phyloP scores from a whole-genome alignment of 2,329 filamentous ascomycete species.

The Phoma sp. region DNA sequence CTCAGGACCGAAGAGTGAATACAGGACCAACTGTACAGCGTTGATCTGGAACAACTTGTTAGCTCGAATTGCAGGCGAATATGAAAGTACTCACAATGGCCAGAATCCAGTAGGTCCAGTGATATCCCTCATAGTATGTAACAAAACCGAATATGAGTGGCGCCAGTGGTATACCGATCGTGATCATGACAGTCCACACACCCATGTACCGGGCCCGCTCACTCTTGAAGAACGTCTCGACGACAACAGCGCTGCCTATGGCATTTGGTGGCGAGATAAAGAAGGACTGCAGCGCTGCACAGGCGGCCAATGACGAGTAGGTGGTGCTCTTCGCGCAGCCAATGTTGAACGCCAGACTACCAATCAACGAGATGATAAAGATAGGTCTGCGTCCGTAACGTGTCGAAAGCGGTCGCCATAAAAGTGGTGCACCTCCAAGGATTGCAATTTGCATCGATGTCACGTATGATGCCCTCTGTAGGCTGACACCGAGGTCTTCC shows the following conservation, averaged over 20 bases:
- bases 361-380: slow-evolving; percentile 59
- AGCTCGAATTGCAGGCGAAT: background rate
- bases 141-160: slow-evolving; percentile 56
- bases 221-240: slow-evolving; percentile 64
- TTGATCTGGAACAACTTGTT: slow-evolving; percentile 54
- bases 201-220: slow-evolving; percentile 63
- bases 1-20: slow-evolving; percentile 59
- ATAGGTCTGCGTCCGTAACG: slow-evolving; percentile 62
- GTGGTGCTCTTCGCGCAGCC: slow-evolving; percentile 59
- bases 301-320: slow-evolving; percentile 59
- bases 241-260: slow-evolving; percentile 64
- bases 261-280: slow-evolving; percentile 63
- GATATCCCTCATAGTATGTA: slow-evolving; percentile 59
- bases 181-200: slow-evolving; percentile 62
- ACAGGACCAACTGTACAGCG: slow-evolving; percentile 62
- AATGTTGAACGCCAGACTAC: slow-evolving; percentile 59
- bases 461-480: slow-evolving; percentile 61
- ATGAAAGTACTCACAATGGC: slow-evolving; percentile 55
- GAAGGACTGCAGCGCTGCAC: slow-evolving; percentile 61
- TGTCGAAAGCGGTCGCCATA: slow-evolving; percentile 64
- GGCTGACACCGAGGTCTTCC: slow-evolving; percentile 55
- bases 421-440: slow-evolving; percentile 60
- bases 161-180: slow-evolving; percentile 55
- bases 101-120: slow-evolving; percentile 66
- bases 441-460: slow-evolving; percentile 63